Conservation (phyloP, 1,139 yeast genomes). For the Kurtzmaniella quercitrusa region DNA sequence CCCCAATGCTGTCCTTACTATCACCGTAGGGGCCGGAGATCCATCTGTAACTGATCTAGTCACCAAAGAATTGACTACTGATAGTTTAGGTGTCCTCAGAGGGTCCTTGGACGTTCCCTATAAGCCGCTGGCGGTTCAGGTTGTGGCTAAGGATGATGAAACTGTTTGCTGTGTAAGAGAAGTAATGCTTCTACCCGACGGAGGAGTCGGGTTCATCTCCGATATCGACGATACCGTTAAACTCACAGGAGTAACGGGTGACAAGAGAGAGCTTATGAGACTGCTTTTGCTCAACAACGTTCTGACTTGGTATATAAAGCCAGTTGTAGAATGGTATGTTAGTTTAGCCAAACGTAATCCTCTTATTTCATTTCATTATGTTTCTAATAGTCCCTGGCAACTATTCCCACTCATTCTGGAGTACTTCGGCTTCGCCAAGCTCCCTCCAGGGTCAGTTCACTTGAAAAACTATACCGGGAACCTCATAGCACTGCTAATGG, state of each 20-base stretch:
- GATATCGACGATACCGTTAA: constrained; percentile 96
- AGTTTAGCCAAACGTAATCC: constrained; percentile 26
- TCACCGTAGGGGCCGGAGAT: constrained; percentile 48
- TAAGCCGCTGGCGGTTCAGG: constrained; percentile 48
- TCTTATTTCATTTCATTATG: constrained; percentile 74
- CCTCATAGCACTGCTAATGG: constrained; percentile 72
- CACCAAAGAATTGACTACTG: constrained; percentile 39
- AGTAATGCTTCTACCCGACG: constrained; percentile 33
- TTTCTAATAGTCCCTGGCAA: constrained; percentile 95
- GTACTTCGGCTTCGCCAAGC: constrained; percentile 49
- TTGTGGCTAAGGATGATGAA: constrained; percentile 39
- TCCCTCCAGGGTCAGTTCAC: constrained; percentile 79
- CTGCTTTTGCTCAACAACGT: constrained; percentile 69
- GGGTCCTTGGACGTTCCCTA: constrained; percentile 46
- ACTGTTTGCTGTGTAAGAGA: constrained; percentile 44
- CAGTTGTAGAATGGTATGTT: constrained; percentile 68
- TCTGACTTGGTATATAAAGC: constrained; percentile 63
- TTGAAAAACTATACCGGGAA: constrained; percentile 85
- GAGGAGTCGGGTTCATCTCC: constrained; percentile 72
- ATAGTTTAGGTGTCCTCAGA: constrained; percentile 57
- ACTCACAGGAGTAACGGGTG: constrained; percentile 84
- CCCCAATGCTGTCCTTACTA: constrained; percentile 47
- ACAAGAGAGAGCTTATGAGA: constrained; percentile 74
- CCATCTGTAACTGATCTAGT: constrained; percentile 16
- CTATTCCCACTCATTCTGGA: constrained; percentile 61